Evolutionary conservation across 345 rosid genomes (phyloP).

Genomic region (Lepidium aucheri): DNA sequence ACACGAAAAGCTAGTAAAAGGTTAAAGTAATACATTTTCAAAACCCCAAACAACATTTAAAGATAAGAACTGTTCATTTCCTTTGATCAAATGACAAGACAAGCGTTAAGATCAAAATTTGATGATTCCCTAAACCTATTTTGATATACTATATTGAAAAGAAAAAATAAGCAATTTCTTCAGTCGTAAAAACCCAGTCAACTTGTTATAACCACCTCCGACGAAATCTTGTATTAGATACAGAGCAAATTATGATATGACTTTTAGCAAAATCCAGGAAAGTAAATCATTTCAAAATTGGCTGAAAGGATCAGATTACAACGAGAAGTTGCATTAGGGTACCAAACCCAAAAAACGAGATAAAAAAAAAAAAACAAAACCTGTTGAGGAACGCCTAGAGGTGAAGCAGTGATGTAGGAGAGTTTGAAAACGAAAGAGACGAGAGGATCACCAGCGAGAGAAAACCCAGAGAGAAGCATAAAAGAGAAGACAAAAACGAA

Average conservation of each 20-base stretch:
- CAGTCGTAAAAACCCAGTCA: not conserved
- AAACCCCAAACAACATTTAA: not conserved
- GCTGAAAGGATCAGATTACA: not conserved
- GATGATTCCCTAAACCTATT: not conserved
- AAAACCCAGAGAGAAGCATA: conserved; percentile 33
- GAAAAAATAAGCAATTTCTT: not conserved
- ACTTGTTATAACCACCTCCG: not conserved
- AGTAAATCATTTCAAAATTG: not conserved
- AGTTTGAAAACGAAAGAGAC: conserved; percentile 44
- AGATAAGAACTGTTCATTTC: not conserved
- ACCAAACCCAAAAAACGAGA: not conserved
- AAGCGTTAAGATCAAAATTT: not conserved
- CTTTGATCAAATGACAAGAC: not conserved
- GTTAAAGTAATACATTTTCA: not conserved
- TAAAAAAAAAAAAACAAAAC: conserved; percentile 21
- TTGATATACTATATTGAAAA: not conserved
- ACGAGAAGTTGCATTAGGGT: not conserved
- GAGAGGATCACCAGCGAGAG: conserved; percentile 58
- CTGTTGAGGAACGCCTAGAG: conserved; percentile 86
- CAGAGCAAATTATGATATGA: not conserved
- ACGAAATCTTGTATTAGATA: not conserved
- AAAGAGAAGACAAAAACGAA: conserved; percentile 30
- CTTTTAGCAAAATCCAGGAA: not conserved
- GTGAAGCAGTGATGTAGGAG: conserved; percentile 67
- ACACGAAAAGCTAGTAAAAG: not conserved